Evolutionary conservation across 1,139 yeast species (phyloP), one percentile per base, ranked within the genome.

Genomic region (Yamadazyma spencermartinsiae): DNA sequence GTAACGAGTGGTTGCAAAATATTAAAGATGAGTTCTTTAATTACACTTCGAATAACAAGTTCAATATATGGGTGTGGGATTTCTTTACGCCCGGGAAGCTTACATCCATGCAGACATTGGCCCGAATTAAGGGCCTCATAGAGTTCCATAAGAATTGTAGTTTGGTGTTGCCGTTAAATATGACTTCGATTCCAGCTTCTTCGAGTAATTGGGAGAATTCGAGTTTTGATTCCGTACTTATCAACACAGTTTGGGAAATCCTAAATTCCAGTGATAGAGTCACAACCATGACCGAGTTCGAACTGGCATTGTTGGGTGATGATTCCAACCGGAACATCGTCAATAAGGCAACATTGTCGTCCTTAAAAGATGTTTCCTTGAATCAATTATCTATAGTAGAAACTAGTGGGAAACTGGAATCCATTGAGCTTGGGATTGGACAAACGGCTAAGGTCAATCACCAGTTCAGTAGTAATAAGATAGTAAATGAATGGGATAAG

Each of bases 21-120:
- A 42, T 89, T 20, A 68, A 79, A 37, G 96, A 90, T 57, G 95
- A 88, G 45, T 81, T 79, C 49, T 68, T 79, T 41, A 80, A 89
- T 7, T 85, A 84, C 52, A 69, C 73, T 3, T 49, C 53, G 2
- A 58, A 55, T 38, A 62, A 59, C 42, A 71, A 71, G 43, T 52
- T 64, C 39, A 65, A 61, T 15, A 50, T 86, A 0, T 77, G 86
- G 61, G 51, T 54, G 3, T 65, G 59, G 51, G 42, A 43, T 15
- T 25, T 38, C 3, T 36, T 37, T n/a, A 30, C 24, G 6, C 13
- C 31, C 8, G 20, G 20, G 11, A 28, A 28, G n/a, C n/a, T 28
- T 4, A 9, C 31, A 4, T 8, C 31, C 12, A 28, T 28, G 31
- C 48, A 48, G 24, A 36, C 41, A 35, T 31, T 74, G 16, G 66